Evolutionary conservation across 1,139 yeast species (phyloP), one percentile per base, ranked within the genome.

Genomic region (Blastobotrys serpentis): DNA sequence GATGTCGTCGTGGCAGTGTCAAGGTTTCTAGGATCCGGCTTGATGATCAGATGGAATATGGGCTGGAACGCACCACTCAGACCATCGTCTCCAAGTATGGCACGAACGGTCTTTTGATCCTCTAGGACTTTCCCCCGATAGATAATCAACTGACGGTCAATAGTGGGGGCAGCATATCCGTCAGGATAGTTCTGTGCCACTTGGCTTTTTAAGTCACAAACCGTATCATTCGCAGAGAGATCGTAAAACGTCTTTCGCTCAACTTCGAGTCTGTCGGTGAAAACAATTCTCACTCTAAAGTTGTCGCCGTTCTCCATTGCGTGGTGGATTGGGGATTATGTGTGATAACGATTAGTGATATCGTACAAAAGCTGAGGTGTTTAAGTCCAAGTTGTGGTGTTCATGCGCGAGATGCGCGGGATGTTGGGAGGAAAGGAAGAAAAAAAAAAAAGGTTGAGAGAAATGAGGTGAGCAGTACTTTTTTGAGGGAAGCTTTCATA

Each of bases 31-130:
- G n/a, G 4, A 18, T 37, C 18, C 10, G 48, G 42, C 42, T 33
- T 29, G 10, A 42, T 17, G 26, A 47, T 45, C 32, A 47, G 17
- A 30, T 47, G 50, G 38, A 47, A 43, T 3, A 37, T 42, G 11
- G 36, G 32, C 7, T 11, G 32, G n/a, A 29, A 14, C 26, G n/a
- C n/a, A n/a, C n/a, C 23, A 16, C 8, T 6, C 23, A 16, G n/a
- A 11, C 21, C 29, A 17, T 19, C 39, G 39, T 42, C 29, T 4
- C 26, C 23, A 6, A 29, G 19, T 16, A 26, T 18, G 16, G 42
- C 21, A 18, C 32, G n/a, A 3, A 46, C 4, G n/a, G 29, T 19
- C 36, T 19, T 17, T 8, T 26, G 39, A 21, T 47, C 29, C 22
- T 25, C 41, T 2, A 47, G 34, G 11, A 47, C 21, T 13, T 41